Evolutionary conservation across 768 basidiomycete genomes (phyloP).

Genomic region (Sistotremastrum suecicum): DNA sequence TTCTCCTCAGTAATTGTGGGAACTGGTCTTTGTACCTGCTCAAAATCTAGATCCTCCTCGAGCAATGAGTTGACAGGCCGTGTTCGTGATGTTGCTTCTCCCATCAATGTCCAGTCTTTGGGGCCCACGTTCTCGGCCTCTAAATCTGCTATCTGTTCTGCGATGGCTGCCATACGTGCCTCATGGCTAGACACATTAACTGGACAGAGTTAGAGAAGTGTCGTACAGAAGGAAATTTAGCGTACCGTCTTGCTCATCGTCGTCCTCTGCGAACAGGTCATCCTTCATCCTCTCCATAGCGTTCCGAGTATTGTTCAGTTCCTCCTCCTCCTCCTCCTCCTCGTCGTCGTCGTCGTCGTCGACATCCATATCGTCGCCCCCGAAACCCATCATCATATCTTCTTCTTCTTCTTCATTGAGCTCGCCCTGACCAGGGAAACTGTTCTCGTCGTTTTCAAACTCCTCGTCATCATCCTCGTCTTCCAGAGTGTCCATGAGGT

Average conservation of each 20-base stretch:
- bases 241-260: conserved; percentile 23
- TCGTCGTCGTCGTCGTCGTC: conserved; percentile 19
- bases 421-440: conserved; percentile 9
- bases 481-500: background rate
- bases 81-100: conserved; percentile 70
- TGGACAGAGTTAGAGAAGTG: conserved; percentile 10
- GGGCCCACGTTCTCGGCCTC: conserved; percentile 78
- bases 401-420: conserved; percentile 17
- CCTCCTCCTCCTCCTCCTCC: conserved; percentile 18
- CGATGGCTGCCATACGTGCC: conserved; percentile 57
- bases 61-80: conserved; percentile 86
- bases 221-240: background rate
- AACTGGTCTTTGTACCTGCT: conserved; percentile 72
- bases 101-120: conserved; percentile 89
- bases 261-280: conserved; percentile 69
- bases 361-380: conserved; percentile 3
- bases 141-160: conserved; percentile 64
- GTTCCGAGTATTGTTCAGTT: conserved; percentile 21
- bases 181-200: conserved; percentile 61
- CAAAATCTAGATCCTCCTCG: conserved; percentile 91
- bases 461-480: conserved; percentile 11
- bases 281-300: conserved; percentile 60
- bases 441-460: conserved; percentile 14
- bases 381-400: conserved; percentile 9
- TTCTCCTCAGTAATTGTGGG: conserved; percentile 85